phyloP scores from a whole-genome alignment of 495 filamentous ascomycete genomes.

The Tuber microsphaerosporum region DNA sequence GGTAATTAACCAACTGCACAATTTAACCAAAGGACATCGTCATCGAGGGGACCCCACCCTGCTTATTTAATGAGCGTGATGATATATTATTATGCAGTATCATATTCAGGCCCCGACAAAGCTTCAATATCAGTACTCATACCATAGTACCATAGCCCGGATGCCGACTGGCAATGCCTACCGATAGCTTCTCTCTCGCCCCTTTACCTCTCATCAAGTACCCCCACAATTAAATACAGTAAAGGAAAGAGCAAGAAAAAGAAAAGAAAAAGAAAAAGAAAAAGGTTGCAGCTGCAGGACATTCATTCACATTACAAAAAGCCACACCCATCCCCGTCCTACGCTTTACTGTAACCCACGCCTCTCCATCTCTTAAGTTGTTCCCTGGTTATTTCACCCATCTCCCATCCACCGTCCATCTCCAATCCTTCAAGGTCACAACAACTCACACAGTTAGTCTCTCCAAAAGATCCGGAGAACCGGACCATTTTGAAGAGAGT shows the following conservation, averaged over 20 bases:
- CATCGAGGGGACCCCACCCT: neutral
- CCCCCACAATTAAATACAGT: neutral
- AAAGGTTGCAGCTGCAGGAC: slow-evolving; percentile 7
- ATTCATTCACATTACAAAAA: slow-evolving; percentile 17
- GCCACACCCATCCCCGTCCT: slow-evolving; percentile 24
- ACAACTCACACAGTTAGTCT: slow-evolving; percentile 14
- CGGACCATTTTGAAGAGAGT: neutral
- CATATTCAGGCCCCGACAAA: neutral
- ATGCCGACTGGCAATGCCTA: neutral
- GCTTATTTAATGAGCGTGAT: neutral
- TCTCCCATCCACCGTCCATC: slow-evolving; percentile 23
- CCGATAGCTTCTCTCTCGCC: neutral
- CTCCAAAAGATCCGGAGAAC: neutral
- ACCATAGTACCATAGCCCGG: neutral
- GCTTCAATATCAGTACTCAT: neutral
- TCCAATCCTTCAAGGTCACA: slow-evolving; percentile 24
- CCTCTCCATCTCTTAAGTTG: slow-evolving; percentile 28
- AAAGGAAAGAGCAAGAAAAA: neutral
- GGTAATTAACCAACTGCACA: neutral
- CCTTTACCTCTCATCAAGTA: neutral
- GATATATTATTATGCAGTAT: neutral
- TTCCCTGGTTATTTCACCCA: slow-evolving; percentile 28
- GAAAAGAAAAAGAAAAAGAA: slow-evolving; percentile 8
- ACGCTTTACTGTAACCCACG: neutral
- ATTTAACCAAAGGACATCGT: neutral